A percentile compares a stretch with the other conserved stretches of the same genome.
Evolutionary conservation across 1,284 basidiomycete genomes (phyloP).

Genomic region (Rhodotorula sp.): DNA sequence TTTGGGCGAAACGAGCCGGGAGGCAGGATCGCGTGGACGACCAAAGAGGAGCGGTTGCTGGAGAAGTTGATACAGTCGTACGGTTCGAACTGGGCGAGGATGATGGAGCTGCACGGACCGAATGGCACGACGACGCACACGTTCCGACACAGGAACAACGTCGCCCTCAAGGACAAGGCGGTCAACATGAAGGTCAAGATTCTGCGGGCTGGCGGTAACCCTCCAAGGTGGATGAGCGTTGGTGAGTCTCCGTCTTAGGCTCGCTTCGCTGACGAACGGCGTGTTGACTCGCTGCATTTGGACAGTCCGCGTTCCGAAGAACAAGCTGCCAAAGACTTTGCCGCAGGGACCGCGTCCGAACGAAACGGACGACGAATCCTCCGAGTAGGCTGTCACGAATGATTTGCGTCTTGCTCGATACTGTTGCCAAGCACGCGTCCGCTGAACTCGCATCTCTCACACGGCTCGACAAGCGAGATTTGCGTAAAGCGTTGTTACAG

Average conservation of each 20-base stretch:
- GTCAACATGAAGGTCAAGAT: conserved; percentile 6
- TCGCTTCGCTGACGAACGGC: too few species aligned
- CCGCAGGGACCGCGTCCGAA: background rate
- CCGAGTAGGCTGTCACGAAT: background rate
- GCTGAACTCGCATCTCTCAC: background rate
- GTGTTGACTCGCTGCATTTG: background rate
- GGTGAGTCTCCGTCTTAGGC: background rate
- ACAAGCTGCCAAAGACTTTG: background rate
- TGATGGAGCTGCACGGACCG: conserved; percentile 15
- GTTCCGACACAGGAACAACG: conserved; percentile 2
- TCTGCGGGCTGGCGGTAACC: background rate
- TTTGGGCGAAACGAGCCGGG: background rate
- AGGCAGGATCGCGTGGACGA: background rate
- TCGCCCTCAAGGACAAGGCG: conserved; percentile 31
- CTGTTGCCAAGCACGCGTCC: background rate
- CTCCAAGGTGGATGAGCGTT: background rate
- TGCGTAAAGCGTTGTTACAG: background rate
- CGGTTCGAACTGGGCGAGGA: conserved; percentile 2
- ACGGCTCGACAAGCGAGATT: background rate
- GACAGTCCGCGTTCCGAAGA: background rate
- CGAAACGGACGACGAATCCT: conserved; percentile 15
- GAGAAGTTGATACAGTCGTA: background rate
- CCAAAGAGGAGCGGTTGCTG: conserved; percentile 3
- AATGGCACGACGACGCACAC: background rate
- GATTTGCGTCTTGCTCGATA: background rate